Evolutionary conservation across 768 basidiomycete species (phyloP), one percentile per base, ranked within the genome.

Genomic region (Russula brevipes): DNA sequence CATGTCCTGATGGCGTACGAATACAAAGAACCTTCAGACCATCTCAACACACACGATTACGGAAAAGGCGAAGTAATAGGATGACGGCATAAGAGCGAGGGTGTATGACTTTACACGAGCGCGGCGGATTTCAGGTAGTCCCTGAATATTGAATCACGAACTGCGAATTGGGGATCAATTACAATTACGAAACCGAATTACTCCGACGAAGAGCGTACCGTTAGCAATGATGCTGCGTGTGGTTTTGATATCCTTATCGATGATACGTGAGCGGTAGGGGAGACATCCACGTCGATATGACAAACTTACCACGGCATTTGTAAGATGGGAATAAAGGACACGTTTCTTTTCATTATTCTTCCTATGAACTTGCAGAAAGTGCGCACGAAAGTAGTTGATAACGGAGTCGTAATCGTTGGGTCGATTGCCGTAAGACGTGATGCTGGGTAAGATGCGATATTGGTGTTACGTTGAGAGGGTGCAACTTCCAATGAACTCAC

Each of bases 171-270:
- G 42, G 14, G 3, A 41, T 31, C 12, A 53, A 54, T 38, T 36
- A 57, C 6, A 35, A 7, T 12, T 4, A 5, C 11, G 30, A 58
- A 31, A 16, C 30, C 24, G 30, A 6, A n/a, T 10, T 50, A 49
- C 46, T 19, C 38, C 33, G 35, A 16, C 24, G 24, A 24, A 39
- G 58, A 19, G 50, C 74, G 41, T 53, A 89, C 89, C 89, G 67
- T 89, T 91, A 66, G 84, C 83, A 70, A 93, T 92, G 61, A 93
- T 89, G 58, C 84, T 81, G 68, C 91, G 89, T 0, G 90, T 93
- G 5, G 91, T 82, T 74, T 87, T 89, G 14, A 90, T 88, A 73
- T 93, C 89, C 87, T 91, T 61, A 16, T 56, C 30, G 55, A 42
- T 16, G 56, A 45, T 12, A 51, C 14, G 42, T 41, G 9, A 60